phyloP scores from a whole-genome alignment of 2,329 filamentous ascomycete genomes.

The Lecanosticta acicola region DNA sequence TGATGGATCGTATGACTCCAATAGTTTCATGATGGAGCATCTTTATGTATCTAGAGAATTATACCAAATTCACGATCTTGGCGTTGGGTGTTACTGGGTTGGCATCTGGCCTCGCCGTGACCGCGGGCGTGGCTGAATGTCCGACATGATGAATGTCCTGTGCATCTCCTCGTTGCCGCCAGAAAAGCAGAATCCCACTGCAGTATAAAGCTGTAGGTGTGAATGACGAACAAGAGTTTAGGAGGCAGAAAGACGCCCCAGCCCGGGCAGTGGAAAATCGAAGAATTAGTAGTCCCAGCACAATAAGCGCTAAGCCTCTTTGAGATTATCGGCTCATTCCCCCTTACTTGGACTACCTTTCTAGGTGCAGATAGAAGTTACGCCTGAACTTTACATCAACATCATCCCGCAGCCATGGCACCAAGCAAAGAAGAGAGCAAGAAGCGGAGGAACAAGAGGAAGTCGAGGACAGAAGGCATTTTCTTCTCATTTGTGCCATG shows the following conservation, averaged over 20 bases:
- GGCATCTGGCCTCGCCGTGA: no score
- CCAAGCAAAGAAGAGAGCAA: conserved; percentile 21
- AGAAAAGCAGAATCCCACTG: no score
- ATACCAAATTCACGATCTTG: no score
- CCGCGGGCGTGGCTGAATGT: no score
- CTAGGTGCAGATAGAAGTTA: neutral
- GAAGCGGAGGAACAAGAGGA: conserved; percentile 25
- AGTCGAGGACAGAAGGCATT: conserved; percentile 24
- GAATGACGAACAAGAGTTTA: neutral
- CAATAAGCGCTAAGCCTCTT: no score
- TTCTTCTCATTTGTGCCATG: neutral
- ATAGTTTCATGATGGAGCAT: no score
- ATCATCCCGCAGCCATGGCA: conserved; percentile 12
- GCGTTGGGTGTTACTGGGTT: no score
- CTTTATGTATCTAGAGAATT: no score
- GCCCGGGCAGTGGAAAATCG: no score
- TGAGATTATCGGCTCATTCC: neutral
- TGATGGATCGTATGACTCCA: no score
- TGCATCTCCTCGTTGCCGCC: neutral
- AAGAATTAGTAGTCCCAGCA: no score
- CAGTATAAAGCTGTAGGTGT: neutral
- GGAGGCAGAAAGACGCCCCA: neutral
- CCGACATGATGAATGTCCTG: neutral
- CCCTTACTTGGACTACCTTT: neutral
- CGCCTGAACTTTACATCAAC: neutral